These are phyloP conservation scores for Chalaropsis thielavioides DNA, from an alignment of 2,329 filamentous ascomycete species.

Conservation along the genomic window DNA sequence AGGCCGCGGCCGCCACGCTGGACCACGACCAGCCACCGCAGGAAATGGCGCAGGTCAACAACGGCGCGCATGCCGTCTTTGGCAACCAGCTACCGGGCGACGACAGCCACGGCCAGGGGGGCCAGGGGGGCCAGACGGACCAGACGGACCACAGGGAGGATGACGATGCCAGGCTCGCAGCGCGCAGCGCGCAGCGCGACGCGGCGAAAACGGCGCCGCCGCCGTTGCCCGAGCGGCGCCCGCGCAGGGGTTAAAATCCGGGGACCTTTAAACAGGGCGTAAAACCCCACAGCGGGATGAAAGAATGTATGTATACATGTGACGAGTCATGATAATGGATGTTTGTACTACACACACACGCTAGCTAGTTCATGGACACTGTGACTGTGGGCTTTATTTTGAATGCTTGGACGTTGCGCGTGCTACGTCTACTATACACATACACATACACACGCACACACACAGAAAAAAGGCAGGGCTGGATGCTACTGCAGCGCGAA, in stretches of 20 bases:
- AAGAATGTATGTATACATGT: neutral
- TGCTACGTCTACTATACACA: too few relatives aligned
- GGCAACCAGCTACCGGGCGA: neutral
- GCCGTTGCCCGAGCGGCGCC: constrained; percentile 14
- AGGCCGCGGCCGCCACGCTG: neutral
- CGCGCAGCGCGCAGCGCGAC: neutral
- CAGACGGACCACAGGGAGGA: neutral
- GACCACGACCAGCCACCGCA: neutral
- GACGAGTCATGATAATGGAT: neutral
- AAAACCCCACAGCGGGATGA: too few relatives aligned
- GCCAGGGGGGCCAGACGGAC: neutral
- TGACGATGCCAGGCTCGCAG: too few relatives aligned
- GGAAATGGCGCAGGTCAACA: constrained; percentile 9
- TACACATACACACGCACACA: too few relatives aligned
- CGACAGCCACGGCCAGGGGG: neutral
- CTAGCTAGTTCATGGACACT: too few relatives aligned
- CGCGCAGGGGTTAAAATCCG: neutral
- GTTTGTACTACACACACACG: neutral
- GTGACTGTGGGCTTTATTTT: too few relatives aligned
- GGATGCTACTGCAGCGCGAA: too few relatives aligned
- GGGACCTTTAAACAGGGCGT: neutral
- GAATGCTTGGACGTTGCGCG: too few relatives aligned
- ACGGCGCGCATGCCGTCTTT: neutral
- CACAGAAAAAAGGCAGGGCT: too few relatives aligned
- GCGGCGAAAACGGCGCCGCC: neutral